phyloP scores from a whole-genome alignment of 179 eudicot genomes.

The Camellia oleifera region DNA sequence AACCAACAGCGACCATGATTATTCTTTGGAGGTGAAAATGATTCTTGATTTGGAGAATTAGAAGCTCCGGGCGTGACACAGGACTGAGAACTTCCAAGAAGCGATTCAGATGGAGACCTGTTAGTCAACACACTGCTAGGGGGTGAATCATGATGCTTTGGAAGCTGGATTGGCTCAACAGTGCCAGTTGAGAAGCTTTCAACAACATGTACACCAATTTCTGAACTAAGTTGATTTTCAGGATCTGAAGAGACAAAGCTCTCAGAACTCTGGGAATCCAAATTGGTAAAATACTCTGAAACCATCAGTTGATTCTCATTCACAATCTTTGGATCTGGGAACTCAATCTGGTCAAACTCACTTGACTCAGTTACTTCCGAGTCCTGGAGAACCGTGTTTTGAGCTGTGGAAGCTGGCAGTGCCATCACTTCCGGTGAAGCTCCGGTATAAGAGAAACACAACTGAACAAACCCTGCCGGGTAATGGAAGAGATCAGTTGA shows the following conservation, averaged over 20 bases:
- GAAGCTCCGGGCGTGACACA: conserved; percentile 44
- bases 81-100: conserved; percentile 31
- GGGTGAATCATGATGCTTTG: conserved; percentile 51
- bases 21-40: conserved; percentile 44
- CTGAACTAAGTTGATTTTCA: conserved; percentile 44
- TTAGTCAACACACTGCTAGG: conserved; percentile 64
- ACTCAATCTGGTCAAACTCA: conserved; percentile 74
- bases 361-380: conserved; percentile 21
- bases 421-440: conserved; percentile 65
- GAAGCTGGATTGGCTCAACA: conserved; percentile 27
- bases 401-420: background rate
- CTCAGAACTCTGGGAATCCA: conserved; percentile 50
- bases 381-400: background rate
- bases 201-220: conserved; percentile 35
- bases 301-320: conserved; percentile 81
- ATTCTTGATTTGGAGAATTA: conserved; percentile 47
- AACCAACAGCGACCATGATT: background rate
- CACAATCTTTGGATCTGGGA: conserved; percentile 77
- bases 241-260: conserved; percentile 58
- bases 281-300: conserved; percentile 55
- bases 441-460: conserved; percentile 66
- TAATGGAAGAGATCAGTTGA: conserved; percentile 91
- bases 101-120: conserved; percentile 38
- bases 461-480: conserved; percentile 81
- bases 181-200: conserved; percentile 53